Percentiles rank a stretch among this genome's conserved stretches.
Evolutionary conservation across 148 eudicot species (phyloP).

Genomic region (Simmondsia chinensis): DNA sequence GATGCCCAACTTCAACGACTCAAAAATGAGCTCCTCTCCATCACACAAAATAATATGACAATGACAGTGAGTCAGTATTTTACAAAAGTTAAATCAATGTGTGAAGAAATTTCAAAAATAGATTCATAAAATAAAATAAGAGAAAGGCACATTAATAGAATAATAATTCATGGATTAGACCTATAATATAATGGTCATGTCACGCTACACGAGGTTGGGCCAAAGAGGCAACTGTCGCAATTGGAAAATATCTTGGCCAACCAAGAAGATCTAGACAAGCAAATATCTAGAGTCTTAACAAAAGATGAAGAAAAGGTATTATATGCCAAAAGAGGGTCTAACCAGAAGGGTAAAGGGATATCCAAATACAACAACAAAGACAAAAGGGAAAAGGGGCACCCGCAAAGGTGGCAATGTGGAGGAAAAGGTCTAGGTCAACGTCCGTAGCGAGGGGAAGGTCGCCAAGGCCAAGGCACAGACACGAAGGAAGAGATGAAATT

Average conservation of each 20-base stretch:
- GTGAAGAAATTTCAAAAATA: background rate
- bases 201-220: slow-evolving; percentile 1
- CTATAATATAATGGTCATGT: background rate
- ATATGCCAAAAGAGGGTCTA: background rate
- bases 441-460: background rate
- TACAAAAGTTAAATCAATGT: background rate
- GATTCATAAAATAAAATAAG: background rate
- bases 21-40: background rate
- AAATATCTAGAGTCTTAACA: background rate
- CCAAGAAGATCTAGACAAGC: slow-evolving; percentile 4
- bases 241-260: slow-evolving; percentile 5
- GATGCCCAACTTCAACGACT: background rate
- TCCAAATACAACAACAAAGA: background rate
- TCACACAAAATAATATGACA: background rate
- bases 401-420: background rate
- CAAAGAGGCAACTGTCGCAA: background rate
- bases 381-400: background rate
- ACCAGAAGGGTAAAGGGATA: too few relatives aligned
- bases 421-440: too few relatives aligned
- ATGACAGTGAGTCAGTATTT: background rate
- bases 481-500: background rate
- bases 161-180: background rate
- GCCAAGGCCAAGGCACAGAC: background rate
- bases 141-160: background rate
- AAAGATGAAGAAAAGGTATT: background rate